These are phyloP conservation scores for Gossypium schwendimanii DNA, from an alignment of 441 rosid species.

Conservation along the genomic window DNA sequence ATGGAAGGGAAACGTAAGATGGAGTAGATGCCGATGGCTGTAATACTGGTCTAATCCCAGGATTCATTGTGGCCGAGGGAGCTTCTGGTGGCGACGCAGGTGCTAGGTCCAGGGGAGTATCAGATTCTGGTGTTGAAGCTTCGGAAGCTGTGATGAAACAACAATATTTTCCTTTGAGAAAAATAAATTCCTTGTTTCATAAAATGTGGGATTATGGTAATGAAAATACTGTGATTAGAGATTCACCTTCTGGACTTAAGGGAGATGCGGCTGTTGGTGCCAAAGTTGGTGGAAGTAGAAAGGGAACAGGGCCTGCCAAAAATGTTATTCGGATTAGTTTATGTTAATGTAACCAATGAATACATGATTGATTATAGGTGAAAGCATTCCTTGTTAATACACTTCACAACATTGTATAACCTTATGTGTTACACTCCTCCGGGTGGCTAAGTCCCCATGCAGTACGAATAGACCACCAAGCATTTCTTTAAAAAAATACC, in stretches of 20 bases:
- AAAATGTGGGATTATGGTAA: neutral
- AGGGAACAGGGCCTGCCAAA: conserved; percentile 61
- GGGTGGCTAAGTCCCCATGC: no score
- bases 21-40: conserved; percentile 23
- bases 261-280: conserved; percentile 45
- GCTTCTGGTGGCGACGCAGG: conserved; percentile 34
- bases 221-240: conserved; percentile 11
- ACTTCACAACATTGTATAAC: no score
- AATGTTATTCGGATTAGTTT: neutral
- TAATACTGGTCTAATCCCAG: conserved; percentile 25
- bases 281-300: conserved; percentile 40
- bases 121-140: conserved; percentile 29
- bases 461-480: no score
- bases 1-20: conserved; percentile 22
- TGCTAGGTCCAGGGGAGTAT: conserved; percentile 16
- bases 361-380: no score
- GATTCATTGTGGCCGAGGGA: conserved; percentile 20
- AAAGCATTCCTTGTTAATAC: no score
- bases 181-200: neutral
- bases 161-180: neutral
- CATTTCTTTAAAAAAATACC: no score
- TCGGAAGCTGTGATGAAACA: conserved; percentile 38
- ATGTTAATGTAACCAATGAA: neutral
- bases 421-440: no score
- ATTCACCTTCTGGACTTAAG: conserved; percentile 46